These are phyloP conservation scores for Tarenaya hassleriana DNA, from an alignment of 345 rosid species.

Conservation along the genomic window DNA sequence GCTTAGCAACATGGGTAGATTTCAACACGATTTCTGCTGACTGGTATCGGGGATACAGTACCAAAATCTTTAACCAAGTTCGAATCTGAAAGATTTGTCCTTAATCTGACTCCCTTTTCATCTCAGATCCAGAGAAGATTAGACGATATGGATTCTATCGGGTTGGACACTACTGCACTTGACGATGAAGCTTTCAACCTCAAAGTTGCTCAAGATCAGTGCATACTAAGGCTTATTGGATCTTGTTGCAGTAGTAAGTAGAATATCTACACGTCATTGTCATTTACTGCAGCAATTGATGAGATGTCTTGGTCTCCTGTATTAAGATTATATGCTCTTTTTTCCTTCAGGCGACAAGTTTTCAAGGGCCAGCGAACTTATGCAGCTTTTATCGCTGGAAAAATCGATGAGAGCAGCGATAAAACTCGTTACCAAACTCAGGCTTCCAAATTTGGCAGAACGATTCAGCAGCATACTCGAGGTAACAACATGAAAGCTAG, in stretches of 20 bases:
- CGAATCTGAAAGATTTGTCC: too few relatives aligned
- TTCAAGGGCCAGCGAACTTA: slow-evolving; percentile 71
- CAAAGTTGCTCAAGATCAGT: slow-evolving; percentile 86
- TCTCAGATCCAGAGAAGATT: slow-evolving; percentile 63
- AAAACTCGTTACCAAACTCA: slow-evolving; percentile 77
- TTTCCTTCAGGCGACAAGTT: slow-evolving; percentile 69
- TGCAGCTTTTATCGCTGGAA: slow-evolving; percentile 60
- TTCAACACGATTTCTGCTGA: too few relatives aligned
- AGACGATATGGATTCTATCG: slow-evolving; percentile 43
- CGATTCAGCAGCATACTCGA: slow-evolving; percentile 74
- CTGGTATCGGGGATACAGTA: too few relatives aligned
- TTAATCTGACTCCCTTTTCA: background rate
- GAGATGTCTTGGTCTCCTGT: background rate
- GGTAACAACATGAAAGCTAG: slow-evolving; percentile 42
- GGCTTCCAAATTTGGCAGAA: slow-evolving; percentile 89
- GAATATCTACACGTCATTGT: slow-evolving; percentile 1
- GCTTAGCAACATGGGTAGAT: slow-evolving; percentile 7
- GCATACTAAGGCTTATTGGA: slow-evolving; percentile 80
- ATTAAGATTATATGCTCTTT: background rate
- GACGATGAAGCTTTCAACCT: slow-evolving; percentile 75
- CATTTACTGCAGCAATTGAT: background rate
- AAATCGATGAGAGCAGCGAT: slow-evolving; percentile 88
- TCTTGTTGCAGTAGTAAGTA: slow-evolving; percentile 88
- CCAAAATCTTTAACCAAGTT: slow-evolving; percentile 14
- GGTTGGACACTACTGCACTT: slow-evolving; percentile 49